Evolutionary conservation across 2,329 filamentous ascomycete genomes (phyloP).

Genomic region (Colletotrichum salicis): DNA sequence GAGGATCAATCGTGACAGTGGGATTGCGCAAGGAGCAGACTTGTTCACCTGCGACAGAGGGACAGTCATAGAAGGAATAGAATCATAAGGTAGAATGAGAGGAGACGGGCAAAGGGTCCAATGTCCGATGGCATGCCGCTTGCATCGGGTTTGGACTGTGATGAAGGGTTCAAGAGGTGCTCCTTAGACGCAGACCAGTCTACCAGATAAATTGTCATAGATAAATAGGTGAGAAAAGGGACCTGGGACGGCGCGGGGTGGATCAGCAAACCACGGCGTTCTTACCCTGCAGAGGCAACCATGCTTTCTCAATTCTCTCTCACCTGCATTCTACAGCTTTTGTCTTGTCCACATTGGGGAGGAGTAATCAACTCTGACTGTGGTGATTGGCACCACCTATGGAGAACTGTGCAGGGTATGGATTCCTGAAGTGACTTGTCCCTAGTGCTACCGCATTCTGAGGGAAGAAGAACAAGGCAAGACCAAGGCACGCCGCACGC

Average conservation of each 20-base stretch:
- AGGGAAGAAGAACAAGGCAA: background rate
- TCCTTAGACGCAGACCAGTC: background rate
- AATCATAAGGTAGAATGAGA: background rate
- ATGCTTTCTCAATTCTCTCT: background rate
- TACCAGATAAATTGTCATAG: background rate
- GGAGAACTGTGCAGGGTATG: no score
- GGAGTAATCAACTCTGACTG: background rate
- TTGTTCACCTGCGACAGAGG: constrained; percentile 24
- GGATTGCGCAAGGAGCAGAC: constrained; percentile 28
- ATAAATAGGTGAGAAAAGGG: constrained; percentile 1
- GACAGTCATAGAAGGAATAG: background rate
- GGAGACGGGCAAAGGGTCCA: background rate
- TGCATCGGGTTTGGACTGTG: background rate
- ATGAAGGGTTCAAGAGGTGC: constrained; percentile 1
- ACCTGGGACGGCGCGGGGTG: constrained; percentile 14
- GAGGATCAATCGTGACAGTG: constrained; percentile 22
- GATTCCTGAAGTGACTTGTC: background rate
- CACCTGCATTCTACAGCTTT: constrained; percentile 5
- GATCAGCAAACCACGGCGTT: constrained; percentile 16
- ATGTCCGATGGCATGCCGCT: background rate
- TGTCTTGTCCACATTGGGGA: background rate
- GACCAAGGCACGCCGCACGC: background rate
- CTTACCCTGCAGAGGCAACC: constrained; percentile 15
- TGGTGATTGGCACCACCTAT: background rate
- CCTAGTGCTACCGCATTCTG: constrained; percentile 5